A percentile compares a stretch with the other conserved stretches of the same genome.
Evolutionary conservation across 2,329 filamentous ascomycete species (phyloP).

Genomic region (Cordyceps tenuipes): DNA sequence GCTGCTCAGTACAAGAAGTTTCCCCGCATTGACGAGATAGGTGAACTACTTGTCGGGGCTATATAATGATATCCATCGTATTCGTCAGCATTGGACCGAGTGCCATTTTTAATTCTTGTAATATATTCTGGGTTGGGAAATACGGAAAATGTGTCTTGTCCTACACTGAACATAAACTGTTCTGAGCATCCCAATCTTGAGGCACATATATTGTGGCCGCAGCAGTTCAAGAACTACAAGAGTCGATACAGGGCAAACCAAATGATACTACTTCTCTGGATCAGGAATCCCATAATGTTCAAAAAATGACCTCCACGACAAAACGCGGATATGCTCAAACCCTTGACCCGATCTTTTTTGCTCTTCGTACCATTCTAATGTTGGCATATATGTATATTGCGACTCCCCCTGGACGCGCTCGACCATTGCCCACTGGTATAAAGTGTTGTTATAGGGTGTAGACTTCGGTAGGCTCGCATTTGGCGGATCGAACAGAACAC

Average conservation of each 20-base stretch:
- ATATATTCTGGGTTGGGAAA: neutral
- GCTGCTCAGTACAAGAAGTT: slow-evolving; percentile 65
- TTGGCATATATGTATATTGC: slow-evolving; percentile 37
- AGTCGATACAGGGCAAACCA: too few species aligned
- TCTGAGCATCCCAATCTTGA: too few species aligned
- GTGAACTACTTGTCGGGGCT: neutral
- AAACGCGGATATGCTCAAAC: slow-evolving; percentile 41
- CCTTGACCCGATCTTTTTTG: slow-evolving; percentile 39
- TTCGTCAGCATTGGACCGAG: neutral
- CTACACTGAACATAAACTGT: neutral
- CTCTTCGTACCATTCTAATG: slow-evolving; percentile 43
- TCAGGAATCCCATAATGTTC: slow-evolving; percentile 20
- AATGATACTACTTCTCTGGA: slow-evolving; percentile 13
- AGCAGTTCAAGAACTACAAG: neutral
- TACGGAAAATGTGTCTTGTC: neutral
- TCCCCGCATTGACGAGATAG: slow-evolving; percentile 42
- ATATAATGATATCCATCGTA: slow-evolving; percentile 1
- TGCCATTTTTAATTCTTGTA: neutral
- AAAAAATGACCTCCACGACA: slow-evolving; percentile 35
- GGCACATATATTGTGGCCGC: too few species aligned
- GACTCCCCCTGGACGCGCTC: slow-evolving; percentile 6
- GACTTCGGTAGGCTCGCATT: slow-evolving; percentile 1
- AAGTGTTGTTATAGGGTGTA: slow-evolving; percentile 27
- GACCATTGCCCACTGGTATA: slow-evolving; percentile 31
- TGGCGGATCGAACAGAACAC: slow-evolving; percentile 41